Evolutionary conservation across 768 basidiomycete genomes (phyloP), one percentile per base, ranked within the genome.

Genomic region (Naganishia onofrii): DNA sequence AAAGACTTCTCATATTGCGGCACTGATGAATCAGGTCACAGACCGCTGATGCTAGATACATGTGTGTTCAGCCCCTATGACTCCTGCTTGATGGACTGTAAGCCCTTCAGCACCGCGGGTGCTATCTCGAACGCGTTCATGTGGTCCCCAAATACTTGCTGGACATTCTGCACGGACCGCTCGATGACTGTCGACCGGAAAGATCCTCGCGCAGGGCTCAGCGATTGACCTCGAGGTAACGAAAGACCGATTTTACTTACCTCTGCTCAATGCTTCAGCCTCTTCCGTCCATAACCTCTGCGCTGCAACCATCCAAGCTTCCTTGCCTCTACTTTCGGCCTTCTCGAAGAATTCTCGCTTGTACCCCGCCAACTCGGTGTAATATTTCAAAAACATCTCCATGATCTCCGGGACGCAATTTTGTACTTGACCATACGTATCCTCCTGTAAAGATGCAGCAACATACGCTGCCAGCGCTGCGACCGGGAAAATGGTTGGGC

Each of bases 351-450:
- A 44, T 58, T 77, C 75, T 2, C 44, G 69, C 46, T 75, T 66
- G 48, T 75, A 67, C 3, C 60, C 44, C 10, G 72, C 9, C n/a
- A 79, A 58, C 4, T 74, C 70, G 38, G 72, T 67, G 57, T 77
- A 71, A 44, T 74, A 71, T 26, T 73, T 68, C 21, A 77, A 68
- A 21, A 80, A 75, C 10, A 75, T 73, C 57, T 79, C 77, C 19
- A 80, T 60, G 17, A 75, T 74, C 0, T 74, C 69, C 3, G 79
- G 78, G 0, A 79, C 58, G 58, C 74, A 67, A 17, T 77, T 75
- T 53, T 80, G 79, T 1, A 79, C 76, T 52, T 79, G 74, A 31
- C 79, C 79, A 58, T 79, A 80, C 21, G 74, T 76, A 53, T 80
- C 79, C 57, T 80, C 79, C 13, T 72, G 70, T 23, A 73, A 69